Conservation (phyloP, 2,329 filamentous ascomycete species). For the Cercospora citrullina region DNA sequence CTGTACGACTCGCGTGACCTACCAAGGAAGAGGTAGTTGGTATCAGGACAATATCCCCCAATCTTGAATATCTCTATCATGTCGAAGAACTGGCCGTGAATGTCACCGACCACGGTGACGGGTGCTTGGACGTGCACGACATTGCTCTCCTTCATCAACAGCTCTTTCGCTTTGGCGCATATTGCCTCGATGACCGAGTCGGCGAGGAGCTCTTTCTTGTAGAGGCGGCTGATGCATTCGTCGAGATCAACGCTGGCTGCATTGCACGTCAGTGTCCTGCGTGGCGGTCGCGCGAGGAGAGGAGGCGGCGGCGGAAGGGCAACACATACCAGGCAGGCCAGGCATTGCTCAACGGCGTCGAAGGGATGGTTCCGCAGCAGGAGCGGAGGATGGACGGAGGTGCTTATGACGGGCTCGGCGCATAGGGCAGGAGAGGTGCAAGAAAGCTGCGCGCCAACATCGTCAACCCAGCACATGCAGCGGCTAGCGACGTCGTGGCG, state of each 20-base stretch:
- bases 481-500: background rate
- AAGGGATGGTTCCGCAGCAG: slow-evolving; percentile 14
- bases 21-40: slow-evolving; percentile 98
- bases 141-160: slow-evolving; percentile 99
- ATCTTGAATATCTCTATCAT: slow-evolving; percentile 99
- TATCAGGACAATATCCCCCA: slow-evolving; percentile 94
- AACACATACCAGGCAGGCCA: slow-evolving; percentile 51
- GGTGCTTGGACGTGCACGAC: slow-evolving; percentile 95
- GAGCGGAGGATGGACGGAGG: slow-evolving; percentile 9
- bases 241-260: slow-evolving; percentile 94
- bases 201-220: slow-evolving; percentile 94
- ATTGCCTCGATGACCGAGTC: slow-evolving; percentile 98
- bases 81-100: slow-evolving; percentile 98
- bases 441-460: slow-evolving; percentile 22
- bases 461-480: slow-evolving; percentile 14
- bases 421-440: slow-evolving; percentile 24
- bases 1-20: slow-evolving; percentile 34
- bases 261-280: slow-evolving; percentile 19
- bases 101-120: slow-evolving; percentile 96
- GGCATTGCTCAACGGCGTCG: slow-evolving; percentile 43
- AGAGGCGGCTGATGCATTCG: slow-evolving; percentile 95
- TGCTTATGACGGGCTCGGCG: slow-evolving; percentile 24
- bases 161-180: slow-evolving; percentile 98
- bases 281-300: background rate
- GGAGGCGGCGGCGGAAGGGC: background rate